Base-by-base conservation (phyloP, 495 filamentous ascomycete species). In the Trichoderma reesei region DNA sequence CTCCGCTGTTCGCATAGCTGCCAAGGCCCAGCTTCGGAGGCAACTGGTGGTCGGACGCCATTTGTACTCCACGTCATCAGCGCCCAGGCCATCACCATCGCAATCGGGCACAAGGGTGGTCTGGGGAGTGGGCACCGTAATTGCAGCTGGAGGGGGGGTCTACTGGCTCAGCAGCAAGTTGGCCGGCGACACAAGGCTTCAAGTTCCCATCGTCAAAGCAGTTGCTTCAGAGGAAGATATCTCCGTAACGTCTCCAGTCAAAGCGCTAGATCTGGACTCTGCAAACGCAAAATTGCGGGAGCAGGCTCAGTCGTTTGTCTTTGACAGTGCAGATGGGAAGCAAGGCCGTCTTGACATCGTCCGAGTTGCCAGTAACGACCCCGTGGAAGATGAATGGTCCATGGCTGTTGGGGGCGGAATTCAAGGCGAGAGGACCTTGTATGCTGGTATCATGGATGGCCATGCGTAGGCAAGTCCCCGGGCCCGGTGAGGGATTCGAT, bases 291-390 rank as follows among this genome's bases (percentile, higher is more conserved):
- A 60, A 31, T 16, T 60, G 56, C 56, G 56, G 3, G 56, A 60
- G 10, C 56, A 60, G 8, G 56, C 37, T 39, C 56, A 60, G 5
- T 36, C 56, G 5, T 60, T 60, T 20, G 7, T 3, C 3, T 60
- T 60, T 39, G 56, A 60, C 3, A 10, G 56, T 13, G 14, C 8
- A 9, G 56, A 60, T 37, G 56, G 56, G 14, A 26, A 39, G 14
- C 37, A 13, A 6, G 60, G 60, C 13, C 20, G 60, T 13, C 18
- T 62, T 31, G 60, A 62, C 31, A 13, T 62, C 16, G 60, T 42
- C 36, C 60, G 60, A 5, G 60, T 62, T 16, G 34, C 60, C 14
- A 62, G 60, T 37, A 62, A 62, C 37, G 20, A 42, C 18, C 60
- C 60, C 8, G 60, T 62, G 5, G 60, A 62, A 26, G 60, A 62